These are phyloP conservation scores for Aspergillus unguis DNA, from an alignment of 2,329 filamentous ascomycete species.

Conservation along the genomic window DNA sequence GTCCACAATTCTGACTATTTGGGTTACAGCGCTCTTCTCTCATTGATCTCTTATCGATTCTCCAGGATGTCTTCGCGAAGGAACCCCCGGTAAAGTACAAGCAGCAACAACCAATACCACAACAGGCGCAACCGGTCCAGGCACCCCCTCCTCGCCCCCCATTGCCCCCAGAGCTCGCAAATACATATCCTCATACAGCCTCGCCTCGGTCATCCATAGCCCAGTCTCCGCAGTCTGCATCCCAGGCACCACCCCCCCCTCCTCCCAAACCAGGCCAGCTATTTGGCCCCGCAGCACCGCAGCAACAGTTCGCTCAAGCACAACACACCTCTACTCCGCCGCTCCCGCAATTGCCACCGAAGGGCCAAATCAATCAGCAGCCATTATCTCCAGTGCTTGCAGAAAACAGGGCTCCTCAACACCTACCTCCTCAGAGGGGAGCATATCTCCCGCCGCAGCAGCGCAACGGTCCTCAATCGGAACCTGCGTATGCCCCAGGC, in stretches of 20 bases:
- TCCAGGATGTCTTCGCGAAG: conserved; percentile 86
- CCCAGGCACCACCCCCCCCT: conserved; percentile 30
- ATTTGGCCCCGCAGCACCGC: conserved; percentile 13
- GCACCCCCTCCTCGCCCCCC: conserved; percentile 69
- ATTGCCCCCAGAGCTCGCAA: conserved; percentile 61
- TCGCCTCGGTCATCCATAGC: conserved; percentile 6
- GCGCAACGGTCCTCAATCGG: conserved; percentile 14
- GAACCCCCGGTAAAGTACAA: conserved; percentile 86
- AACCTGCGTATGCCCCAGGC: conserved; percentile 17
- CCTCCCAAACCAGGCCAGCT: conserved; percentile 37
- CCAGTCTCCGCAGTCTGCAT: conserved; percentile 14
- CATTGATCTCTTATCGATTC: conserved; percentile 74
- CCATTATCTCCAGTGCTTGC: conserved; percentile 15
- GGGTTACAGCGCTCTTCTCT: conserved; percentile 70
- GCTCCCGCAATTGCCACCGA: conserved; percentile 40
- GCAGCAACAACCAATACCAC: conserved; percentile 44
- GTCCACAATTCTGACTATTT: neutral
- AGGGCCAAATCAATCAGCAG: conserved; percentile 24
- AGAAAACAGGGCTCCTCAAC: conserved; percentile 20
- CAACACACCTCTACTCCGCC: conserved; percentile 31
- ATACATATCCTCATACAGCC: conserved; percentile 36
- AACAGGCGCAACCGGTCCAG: conserved; percentile 26
- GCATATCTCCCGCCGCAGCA: conserved; percentile 11
- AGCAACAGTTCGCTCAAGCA: conserved; percentile 17
- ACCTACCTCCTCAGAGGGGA: conserved; percentile 27